These are phyloP conservation scores for Agaricales sp. DNA, from an alignment of 1,284 basidiomycete genomes.

Conservation along the genomic window DNA sequence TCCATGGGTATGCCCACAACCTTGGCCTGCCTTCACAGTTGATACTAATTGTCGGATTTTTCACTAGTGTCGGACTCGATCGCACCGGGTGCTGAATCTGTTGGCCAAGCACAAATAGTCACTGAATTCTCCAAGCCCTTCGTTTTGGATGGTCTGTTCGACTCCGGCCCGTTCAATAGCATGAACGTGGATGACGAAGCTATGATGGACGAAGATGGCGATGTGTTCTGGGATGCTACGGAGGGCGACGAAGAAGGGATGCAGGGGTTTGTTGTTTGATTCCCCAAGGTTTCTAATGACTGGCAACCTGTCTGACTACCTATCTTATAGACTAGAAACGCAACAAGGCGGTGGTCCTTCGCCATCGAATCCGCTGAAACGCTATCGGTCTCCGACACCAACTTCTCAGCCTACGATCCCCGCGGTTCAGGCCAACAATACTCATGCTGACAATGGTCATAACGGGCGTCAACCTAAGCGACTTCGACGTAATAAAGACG, in stretches of 20 bases:
- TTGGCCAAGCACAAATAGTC: conserved; percentile 68
- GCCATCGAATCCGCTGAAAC: conserved; percentile 1
- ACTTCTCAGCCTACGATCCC: too few species aligned
- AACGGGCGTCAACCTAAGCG: conserved; percentile 43
- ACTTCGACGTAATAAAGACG: conserved; percentile 37
- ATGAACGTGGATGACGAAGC: conserved; percentile 23
- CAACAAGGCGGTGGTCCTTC: conserved; percentile 1
- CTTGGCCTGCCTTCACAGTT: neutral
- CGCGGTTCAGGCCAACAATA: conserved; percentile 2
- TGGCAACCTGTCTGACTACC: neutral
- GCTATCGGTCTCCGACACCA: conserved; percentile 8
- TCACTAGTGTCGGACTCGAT: conserved; percentile 19
- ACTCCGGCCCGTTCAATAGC: conserved; percentile 54
- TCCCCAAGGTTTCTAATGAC: conserved; percentile 7
- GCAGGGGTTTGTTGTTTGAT: conserved; percentile 29
- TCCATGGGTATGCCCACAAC: conserved; percentile 29
- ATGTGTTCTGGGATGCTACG: conserved; percentile 14
- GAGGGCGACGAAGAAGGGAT: conserved; percentile 29
- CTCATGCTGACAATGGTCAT: conserved; percentile 7
- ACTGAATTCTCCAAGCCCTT: conserved; percentile 60
- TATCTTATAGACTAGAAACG: neutral
- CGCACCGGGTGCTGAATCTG: conserved; percentile 61
- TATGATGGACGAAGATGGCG: conserved; percentile 27
- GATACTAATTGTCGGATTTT: too few species aligned
- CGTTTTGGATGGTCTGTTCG: conserved; percentile 66